A percentile compares a stretch with the other conserved stretches of the same genome.
Evolutionary conservation across 164 flowering plant genomes (phyloP).

Genomic region (Saururus chinensis): DNA sequence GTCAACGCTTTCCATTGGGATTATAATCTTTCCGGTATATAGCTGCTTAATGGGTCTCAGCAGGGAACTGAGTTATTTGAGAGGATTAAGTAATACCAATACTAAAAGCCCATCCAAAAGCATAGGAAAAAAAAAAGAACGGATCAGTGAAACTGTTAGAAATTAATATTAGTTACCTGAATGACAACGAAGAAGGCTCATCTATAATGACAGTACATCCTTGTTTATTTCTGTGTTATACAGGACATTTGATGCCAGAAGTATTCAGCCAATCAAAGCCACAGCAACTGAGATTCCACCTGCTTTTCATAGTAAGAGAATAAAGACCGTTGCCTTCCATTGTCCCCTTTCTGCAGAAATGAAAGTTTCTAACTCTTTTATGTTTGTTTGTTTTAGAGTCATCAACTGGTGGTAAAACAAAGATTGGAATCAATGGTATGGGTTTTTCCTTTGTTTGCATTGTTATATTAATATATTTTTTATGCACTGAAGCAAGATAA

Average conservation of each 20-base stretch:
- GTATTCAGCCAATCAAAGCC: constrained; percentile 54
- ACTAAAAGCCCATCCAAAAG: background rate
- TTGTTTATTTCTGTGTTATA: background rate
- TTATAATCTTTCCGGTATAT: no score
- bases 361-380: background rate
- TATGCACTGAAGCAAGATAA: no score
- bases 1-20: background rate
- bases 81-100: background rate
- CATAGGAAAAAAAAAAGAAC: background rate
- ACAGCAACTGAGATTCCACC: constrained; percentile 88
- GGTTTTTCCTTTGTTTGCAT: background rate
- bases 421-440: constrained; percentile 89
- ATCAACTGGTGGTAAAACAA: constrained; percentile 45
- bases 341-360: background rate
- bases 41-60: background rate
- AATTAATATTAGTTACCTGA: no score
- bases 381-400: constrained; percentile 31
- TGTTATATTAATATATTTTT: no score
- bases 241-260: constrained; percentile 30
- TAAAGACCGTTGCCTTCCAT: background rate
- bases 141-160: no score
- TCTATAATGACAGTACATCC: background rate
- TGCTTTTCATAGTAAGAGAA: constrained; percentile 40
- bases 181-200: background rate
- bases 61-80: background rate